phyloP scores from a whole-genome alignment of 2,329 filamentous ascomycete genomes.

The Pseudopyricularia javanii region DNA sequence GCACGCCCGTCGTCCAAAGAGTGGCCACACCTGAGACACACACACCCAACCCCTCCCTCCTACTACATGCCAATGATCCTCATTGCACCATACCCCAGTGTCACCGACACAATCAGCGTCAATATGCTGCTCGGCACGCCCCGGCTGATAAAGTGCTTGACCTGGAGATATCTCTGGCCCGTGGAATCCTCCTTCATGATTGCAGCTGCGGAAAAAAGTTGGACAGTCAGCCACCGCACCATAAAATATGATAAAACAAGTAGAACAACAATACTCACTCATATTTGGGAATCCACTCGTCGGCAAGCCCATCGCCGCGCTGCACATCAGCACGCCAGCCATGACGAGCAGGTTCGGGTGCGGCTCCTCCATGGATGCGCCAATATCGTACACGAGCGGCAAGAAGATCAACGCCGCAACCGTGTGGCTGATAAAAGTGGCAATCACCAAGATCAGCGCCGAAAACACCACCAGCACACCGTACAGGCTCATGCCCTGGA shows the following conservation, averaged over 20 bases:
- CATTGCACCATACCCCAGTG: constrained; percentile 87
- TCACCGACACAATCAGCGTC: constrained; percentile 70
- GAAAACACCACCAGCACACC: constrained; percentile 79
- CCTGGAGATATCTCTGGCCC: constrained; percentile 80
- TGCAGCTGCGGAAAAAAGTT: constrained; percentile 46
- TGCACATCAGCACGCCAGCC: constrained; percentile 91
- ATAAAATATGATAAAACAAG: constrained; percentile 10
- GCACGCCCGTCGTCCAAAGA: background rate
- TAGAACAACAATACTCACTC: constrained; percentile 55
- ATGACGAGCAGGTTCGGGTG: constrained; percentile 94
- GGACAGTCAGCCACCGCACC: background rate
- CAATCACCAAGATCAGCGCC: constrained; percentile 74
- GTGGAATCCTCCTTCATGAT: constrained; percentile 99
- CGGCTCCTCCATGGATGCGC: constrained; percentile 71
- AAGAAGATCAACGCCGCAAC: constrained; percentile 92
- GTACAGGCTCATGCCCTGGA: constrained; percentile 74
- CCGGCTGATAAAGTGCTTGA: constrained; percentile 90
- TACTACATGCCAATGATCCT: constrained; percentile 34
- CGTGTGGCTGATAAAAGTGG: constrained; percentile 96
- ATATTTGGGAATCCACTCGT: constrained; percentile 98
- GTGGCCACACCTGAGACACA: background rate
- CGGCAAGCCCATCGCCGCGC: constrained; percentile 91
- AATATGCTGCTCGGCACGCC: constrained; percentile 80
- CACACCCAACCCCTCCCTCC: background rate
- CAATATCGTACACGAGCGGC: constrained; percentile 79